Evolutionary conservation across 169 alveolate species (phyloP), one percentile per base, ranked within the genome.

Genomic region (Plasmodium inui): DNA sequence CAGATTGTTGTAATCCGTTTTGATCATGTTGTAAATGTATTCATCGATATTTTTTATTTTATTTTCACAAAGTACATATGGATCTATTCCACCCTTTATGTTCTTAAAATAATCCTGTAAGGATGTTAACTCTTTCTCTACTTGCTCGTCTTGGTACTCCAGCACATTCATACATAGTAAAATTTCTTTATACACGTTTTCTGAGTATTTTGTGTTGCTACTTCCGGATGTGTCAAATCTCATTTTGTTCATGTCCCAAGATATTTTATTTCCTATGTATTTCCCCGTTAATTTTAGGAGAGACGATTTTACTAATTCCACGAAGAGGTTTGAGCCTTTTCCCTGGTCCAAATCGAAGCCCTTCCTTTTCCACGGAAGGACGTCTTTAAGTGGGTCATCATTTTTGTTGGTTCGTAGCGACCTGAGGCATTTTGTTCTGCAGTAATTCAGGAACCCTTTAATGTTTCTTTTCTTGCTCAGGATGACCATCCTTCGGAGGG

Each of bases 11-110:
- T 92, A 84, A 61, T 92, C 85, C 37, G 95, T 92, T 50, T 92
- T 84, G 57, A 92, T 92, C 8, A 88, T 84, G 46, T 92, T 88
- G 41, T 39, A 78, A 79, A 92, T 83, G 72, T 92, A 44, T n/a
- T 92, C 84, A 57, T 83, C 85, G 37, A 93, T 82, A 61, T 84
- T 88, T 88, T 88, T 88, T 78, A 88, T 78, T 76, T 88, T 88
- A 79, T 80, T 76, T 88, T 88, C 94, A 79, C 89, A 88, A 39
- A 88, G 37, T 9, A 37, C 32, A 79, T 78, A 88, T 55, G 94
- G 94, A 30, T 88, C 94, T 9, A 78, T 79, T 37, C 41, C 74
- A 78, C 90, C 41, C 79, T 70, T 88, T 41, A 73, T 80, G 28
- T 55, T 76, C 19, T 61, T 88, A 79, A 88, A 88, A 88, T 88